phyloP scores from a whole-genome alignment of 208 protist genomes.

The Leishmania turanica region DNA sequence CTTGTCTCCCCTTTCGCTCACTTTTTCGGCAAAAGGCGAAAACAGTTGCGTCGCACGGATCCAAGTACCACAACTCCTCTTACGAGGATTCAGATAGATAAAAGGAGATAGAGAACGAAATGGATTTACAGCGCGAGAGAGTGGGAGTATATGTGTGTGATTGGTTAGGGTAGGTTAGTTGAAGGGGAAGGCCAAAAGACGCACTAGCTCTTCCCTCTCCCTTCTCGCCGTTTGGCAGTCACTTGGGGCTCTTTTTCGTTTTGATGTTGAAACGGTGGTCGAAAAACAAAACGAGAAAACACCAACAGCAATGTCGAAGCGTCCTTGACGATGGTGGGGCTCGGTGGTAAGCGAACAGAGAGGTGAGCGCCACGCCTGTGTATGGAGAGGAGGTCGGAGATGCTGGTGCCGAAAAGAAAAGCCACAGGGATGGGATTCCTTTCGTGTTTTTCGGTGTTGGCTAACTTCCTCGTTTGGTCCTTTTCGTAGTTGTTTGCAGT shows the following conservation, averaged over 20 bases:
- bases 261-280: not conserved
- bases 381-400: not conserved
- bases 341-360: not conserved
- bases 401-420: not conserved
- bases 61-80: not conserved
- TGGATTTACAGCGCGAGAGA: not conserved
- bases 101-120: not conserved
- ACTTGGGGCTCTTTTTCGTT: not conserved
- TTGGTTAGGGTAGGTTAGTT: not conserved
- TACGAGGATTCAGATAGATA: not conserved
- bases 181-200: not conserved
- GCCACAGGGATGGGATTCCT: not conserved
- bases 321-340: not conserved
- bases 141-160: not conserved
- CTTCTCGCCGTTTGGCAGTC: not conserved
- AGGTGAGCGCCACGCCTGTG: not conserved
- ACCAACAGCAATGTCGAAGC: not conserved
- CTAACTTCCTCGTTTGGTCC: not conserved
- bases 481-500: not conserved
- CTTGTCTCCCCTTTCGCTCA: not conserved
- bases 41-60: not conserved
- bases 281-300: not conserved
- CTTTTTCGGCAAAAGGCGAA: not conserved
- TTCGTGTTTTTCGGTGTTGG: not conserved
- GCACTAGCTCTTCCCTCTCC: not conserved